Percentiles rank a stretch among this genome's conserved stretches.
phyloP scores from a whole-genome alignment of 768 basidiomycete genomes.

The Exidia glandulosa region DNA sequence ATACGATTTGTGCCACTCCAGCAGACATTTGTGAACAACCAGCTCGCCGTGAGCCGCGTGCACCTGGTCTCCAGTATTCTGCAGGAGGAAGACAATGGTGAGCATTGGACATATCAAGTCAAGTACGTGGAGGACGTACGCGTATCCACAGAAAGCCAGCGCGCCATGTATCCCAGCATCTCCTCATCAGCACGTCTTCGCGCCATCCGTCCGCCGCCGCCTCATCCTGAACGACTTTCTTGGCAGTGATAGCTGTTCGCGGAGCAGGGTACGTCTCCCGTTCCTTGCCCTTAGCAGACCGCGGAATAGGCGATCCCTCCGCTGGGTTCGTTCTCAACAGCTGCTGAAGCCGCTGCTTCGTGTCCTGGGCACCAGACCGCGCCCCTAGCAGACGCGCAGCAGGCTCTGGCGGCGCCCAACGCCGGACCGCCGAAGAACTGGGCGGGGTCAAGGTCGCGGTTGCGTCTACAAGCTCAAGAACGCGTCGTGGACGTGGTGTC shows the following conservation, averaged over 20 bases:
- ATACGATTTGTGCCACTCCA: conserved; percentile 46
- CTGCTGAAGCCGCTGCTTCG: neutral
- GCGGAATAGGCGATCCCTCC: neutral
- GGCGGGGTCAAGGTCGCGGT: too few relatives aligned
- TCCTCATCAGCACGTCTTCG: conserved; percentile 49
- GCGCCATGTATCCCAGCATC: conserved; percentile 68
- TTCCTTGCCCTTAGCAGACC: neutral
- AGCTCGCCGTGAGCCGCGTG: conserved; percentile 56
- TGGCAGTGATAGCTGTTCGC: neutral
- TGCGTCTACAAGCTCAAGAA: too few relatives aligned
- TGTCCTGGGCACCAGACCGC: too few relatives aligned
- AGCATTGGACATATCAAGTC: conserved; percentile 1
- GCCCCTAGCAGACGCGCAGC: too few relatives aligned
- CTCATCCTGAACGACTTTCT: conserved; percentile 52
- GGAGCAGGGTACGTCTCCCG: neutral
- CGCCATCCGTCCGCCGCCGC: conserved; percentile 60
- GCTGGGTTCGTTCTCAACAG: neutral
- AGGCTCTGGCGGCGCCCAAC: neutral
- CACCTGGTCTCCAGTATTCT: conserved; percentile 69
- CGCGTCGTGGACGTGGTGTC: conserved; percentile 1
- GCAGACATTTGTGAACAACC: conserved; percentile 44
- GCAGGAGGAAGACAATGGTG: conserved; percentile 9
- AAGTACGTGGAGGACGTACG: conserved; percentile 33
- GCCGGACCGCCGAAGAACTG: too few relatives aligned
- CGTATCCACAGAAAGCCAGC: conserved; percentile 61